Conservation (phyloP, 208 protist genomes). For the Wallacemonas sp. region DNA sequence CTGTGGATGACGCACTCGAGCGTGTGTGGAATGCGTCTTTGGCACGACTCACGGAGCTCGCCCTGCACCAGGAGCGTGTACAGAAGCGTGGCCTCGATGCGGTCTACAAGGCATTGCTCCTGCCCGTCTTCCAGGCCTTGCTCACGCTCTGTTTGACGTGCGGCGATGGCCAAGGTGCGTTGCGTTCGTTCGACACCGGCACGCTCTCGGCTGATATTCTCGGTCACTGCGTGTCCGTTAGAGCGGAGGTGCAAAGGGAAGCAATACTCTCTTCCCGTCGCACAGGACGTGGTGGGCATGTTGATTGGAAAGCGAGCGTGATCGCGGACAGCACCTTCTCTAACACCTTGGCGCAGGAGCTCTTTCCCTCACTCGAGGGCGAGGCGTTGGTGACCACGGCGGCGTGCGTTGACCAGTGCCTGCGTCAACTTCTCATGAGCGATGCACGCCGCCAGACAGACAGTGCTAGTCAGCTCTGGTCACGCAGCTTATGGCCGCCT, state of each 20-base stretch:
- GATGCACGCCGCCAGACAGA: no score
- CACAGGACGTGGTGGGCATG: no score
- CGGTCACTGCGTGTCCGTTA: background rate
- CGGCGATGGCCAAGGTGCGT: background rate
- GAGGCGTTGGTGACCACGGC: no score
- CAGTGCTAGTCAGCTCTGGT: background rate
- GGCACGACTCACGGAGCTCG: conserved; percentile 5
- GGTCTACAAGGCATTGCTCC: background rate
- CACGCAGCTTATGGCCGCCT: background rate
- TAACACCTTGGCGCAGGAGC: no score
- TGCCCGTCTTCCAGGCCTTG: background rate
- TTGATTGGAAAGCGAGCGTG: no score
- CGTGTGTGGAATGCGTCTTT: background rate
- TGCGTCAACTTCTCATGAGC: no score
- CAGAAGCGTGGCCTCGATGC: background rate
- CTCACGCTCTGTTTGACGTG: background rate
- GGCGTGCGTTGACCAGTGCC: no score
- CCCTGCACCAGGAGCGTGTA: background rate
- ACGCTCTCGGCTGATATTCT: background rate
- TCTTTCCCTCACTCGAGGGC: no score
- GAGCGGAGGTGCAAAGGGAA: background rate
- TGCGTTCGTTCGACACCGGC: no score
- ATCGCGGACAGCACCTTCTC: no score
- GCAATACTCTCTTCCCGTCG: no score
- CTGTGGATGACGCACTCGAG: background rate